A percentile compares a stretch with the other conserved stretches of the same genome.
These are phyloP conservation scores for Malassezia dermatis DNA, from an alignment of 1,284 basidiomycete genomes.

Conservation along the genomic window DNA sequence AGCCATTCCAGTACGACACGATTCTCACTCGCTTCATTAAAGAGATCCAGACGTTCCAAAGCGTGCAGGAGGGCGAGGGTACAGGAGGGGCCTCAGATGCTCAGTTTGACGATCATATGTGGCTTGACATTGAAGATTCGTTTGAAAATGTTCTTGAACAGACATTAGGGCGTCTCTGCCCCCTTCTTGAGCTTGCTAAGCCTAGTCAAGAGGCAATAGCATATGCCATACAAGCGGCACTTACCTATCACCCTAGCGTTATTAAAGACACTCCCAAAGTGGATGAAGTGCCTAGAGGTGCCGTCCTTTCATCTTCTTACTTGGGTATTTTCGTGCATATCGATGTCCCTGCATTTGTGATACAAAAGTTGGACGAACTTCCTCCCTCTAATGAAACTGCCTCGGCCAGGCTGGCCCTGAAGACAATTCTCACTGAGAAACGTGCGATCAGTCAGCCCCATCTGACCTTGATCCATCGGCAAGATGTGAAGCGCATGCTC, in stretches of 20 bases:
- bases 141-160: slow-evolving; percentile 20
- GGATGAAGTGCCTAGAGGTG: slow-evolving; percentile 10
- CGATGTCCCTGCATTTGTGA: slow-evolving; percentile 11
- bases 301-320: slow-evolving; percentile 21
- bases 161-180: slow-evolving; percentile 12
- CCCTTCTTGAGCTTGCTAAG: slow-evolving; percentile 14
- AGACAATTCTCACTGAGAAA: slow-evolving; percentile 37
- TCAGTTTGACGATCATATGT: slow-evolving; percentile 59
- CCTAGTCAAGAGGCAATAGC: slow-evolving; percentile 11
- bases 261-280: slow-evolving; percentile 14
- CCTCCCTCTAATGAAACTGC: neutral
- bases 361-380: slow-evolving; percentile 7
- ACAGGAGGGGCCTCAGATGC: slow-evolving; percentile 48
- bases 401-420: slow-evolving; percentile 14
- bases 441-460: slow-evolving; percentile 62
- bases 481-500: neutral
- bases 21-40: slow-evolving; percentile 66
- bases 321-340: slow-evolving; percentile 30
- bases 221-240: slow-evolving; percentile 15
- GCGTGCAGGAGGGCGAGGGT: slow-evolving; percentile 33
- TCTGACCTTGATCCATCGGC: slow-evolving; percentile 68
- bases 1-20: slow-evolving; percentile 55
- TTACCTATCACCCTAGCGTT: neutral
- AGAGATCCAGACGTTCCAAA: slow-evolving; percentile 58
- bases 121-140: slow-evolving; percentile 57